Conservation (phyloP, 2,329 filamentous ascomycete genomes). For the Neofusicoccum kwambonambiense region DNA sequence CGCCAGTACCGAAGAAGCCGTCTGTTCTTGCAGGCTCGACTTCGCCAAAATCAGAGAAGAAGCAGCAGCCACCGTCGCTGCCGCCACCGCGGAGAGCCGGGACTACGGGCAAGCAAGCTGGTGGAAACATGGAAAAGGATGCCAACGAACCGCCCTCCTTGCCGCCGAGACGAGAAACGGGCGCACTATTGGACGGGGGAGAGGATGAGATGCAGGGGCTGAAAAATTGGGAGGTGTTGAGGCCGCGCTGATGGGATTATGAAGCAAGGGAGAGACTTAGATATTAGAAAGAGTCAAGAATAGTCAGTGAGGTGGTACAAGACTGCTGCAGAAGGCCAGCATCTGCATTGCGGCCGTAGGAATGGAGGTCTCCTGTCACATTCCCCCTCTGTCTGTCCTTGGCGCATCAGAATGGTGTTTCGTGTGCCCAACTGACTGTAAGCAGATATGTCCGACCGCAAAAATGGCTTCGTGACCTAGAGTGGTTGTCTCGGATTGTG, state of each 20-base stretch:
- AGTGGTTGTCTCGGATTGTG: too few relatives aligned
- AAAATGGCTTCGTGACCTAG: too few relatives aligned
- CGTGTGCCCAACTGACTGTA: too few relatives aligned
- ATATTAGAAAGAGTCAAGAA: too few relatives aligned
- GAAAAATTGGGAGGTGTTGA: slow-evolving; percentile 41
- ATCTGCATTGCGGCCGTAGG: too few relatives aligned
- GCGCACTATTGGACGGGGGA: slow-evolving; percentile 32
- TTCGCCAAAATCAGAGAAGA: slow-evolving; percentile 3
- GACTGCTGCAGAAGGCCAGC: too few relatives aligned
- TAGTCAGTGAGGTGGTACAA: too few relatives aligned
- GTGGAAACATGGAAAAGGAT: not conserved
- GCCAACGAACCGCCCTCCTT: not conserved
- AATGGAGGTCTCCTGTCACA: too few relatives aligned
- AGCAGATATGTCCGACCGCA: too few relatives aligned
- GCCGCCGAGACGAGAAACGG: slow-evolving; percentile 20
- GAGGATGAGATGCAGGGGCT: slow-evolving; percentile 32
- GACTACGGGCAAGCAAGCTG: not conserved
- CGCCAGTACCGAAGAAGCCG: slow-evolving; percentile 18
- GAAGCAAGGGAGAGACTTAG: too few relatives aligned
- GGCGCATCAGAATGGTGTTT: too few relatives aligned
- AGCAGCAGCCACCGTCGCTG: slow-evolving; percentile 2
- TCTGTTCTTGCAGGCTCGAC: not conserved
- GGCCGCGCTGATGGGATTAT: slow-evolving; percentile 22
- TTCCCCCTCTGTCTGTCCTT: too few relatives aligned
- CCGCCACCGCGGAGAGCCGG: not conserved